These are phyloP conservation scores for Sphagnum contortum DNA, from an alignment of 225 moss, liverwort and hornwort species.

Conservation along the genomic window DNA sequence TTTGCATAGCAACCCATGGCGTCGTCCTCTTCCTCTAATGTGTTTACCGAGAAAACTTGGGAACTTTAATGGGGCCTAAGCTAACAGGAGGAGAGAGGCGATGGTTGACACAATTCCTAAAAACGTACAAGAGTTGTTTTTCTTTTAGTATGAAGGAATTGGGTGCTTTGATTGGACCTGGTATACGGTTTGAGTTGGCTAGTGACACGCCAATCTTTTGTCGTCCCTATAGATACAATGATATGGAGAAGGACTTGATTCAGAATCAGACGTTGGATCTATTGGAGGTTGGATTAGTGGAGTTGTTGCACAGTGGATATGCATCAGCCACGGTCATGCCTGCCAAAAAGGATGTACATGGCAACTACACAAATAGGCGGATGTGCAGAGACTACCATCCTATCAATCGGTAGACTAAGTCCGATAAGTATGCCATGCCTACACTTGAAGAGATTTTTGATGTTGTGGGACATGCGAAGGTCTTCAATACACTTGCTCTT, in stretches of 20 bases:
- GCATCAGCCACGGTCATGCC: background rate
- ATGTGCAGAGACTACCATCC: slow-evolving; percentile 1
- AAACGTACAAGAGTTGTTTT: no score
- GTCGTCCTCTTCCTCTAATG: no score
- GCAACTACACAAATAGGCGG: background rate
- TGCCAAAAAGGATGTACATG: background rate
- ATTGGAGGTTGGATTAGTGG: background rate
- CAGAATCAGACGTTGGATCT: background rate
- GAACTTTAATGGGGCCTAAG: no score
- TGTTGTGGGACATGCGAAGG: no score
- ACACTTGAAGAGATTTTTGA: background rate
- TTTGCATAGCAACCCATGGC: no score
- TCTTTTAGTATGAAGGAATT: background rate
- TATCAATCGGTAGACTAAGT: background rate
- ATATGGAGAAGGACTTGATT: background rate
- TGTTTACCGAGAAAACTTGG: no score
- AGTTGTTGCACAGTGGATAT: background rate
- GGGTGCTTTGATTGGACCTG: background rate
- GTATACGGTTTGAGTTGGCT: background rate
- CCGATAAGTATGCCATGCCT: background rate
- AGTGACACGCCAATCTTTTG: background rate
- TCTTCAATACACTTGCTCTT: slow-evolving; percentile 2
- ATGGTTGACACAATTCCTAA: no score
- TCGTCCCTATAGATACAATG: background rate
- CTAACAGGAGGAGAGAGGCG: no score